phyloP scores from a whole-genome alignment of 495 filamentous ascomycete species.

The Podospora pseudoanserina region DNA sequence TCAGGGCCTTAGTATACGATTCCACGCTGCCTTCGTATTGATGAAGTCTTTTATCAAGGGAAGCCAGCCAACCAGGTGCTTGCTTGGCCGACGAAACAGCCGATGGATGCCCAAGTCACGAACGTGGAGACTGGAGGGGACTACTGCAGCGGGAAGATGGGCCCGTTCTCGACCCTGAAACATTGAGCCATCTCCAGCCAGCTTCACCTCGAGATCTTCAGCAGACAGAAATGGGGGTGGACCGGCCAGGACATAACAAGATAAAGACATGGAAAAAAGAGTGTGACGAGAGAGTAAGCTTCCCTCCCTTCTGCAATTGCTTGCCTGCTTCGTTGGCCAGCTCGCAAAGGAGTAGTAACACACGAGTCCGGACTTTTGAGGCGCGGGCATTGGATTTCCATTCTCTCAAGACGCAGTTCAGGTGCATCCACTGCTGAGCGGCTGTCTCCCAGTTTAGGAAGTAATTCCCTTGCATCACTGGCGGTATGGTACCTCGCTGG shows the following conservation, averaged over 20 bases:
- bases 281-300: no score
- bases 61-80: neutral
- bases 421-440: neutral
- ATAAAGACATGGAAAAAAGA: neutral
- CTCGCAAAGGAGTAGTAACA: neutral
- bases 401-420: no score
- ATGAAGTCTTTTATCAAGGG: neutral
- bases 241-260: neutral
- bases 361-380: neutral
- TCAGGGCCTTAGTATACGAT: neutral
- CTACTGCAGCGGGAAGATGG: neutral
- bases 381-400: no score
- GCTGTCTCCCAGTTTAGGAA: slow-evolving; percentile 16
- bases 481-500: neutral
- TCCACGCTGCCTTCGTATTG: neutral
- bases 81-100: slow-evolving; percentile 11
- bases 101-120: slow-evolving; percentile 5
- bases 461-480: slow-evolving; percentile 18
- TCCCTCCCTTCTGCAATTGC: neutral
- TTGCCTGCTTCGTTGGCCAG: neutral
- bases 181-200: slow-evolving; percentile 6
- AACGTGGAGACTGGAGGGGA: slow-evolving; percentile 8
- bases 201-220: neutral
- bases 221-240: neutral
- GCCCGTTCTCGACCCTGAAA: slow-evolving; percentile 14